phyloP scores from a whole-genome alignment of 805 yeast species.

The Metahyphopichia silvanorum region DNA sequence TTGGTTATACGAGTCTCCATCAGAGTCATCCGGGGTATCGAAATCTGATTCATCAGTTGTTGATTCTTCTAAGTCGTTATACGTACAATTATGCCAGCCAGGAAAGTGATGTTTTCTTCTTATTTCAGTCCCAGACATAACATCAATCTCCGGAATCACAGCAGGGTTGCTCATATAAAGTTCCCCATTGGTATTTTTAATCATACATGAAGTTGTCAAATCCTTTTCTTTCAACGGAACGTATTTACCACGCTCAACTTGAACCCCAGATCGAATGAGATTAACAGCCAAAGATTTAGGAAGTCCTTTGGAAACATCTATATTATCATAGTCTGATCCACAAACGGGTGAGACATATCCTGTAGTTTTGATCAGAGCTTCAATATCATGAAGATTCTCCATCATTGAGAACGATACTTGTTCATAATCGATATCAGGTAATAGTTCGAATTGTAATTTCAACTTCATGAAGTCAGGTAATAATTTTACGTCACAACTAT shows the following conservation, averaged over 20 bases:
- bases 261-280: constrained; percentile 49
- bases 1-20: too few species aligned
- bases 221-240: constrained; percentile 44
- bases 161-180: constrained; percentile 21
- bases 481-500: constrained; percentile 40
- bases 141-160: constrained; percentile 14
- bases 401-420: constrained; percentile 21
- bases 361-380: constrained; percentile 13
- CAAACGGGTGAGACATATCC: constrained; percentile 25
- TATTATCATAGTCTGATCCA: constrained; percentile 26
- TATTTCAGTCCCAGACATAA: constrained; percentile 14
- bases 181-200: constrained; percentile 44
- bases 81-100: constrained; percentile 39
- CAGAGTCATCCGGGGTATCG: too few species aligned
- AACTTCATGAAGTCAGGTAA: constrained; percentile 43
- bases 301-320: constrained; percentile 40
- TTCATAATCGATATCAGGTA: constrained; percentile 22
- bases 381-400: constrained; percentile 19
- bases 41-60: too few species aligned
- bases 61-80: constrained; percentile 29
- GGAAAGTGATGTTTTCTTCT: constrained; percentile 12
- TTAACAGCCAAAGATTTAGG: constrained; percentile 42
- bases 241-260: constrained; percentile 45
- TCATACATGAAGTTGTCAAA: constrained; percentile 37
- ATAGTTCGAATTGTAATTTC: constrained; percentile 40